A percentile compares a stretch with the other conserved stretches of the same genome.
Evolutionary conservation across 148 eudicot species (phyloP).

Genomic region (Chenopodium formosanum): DNA sequence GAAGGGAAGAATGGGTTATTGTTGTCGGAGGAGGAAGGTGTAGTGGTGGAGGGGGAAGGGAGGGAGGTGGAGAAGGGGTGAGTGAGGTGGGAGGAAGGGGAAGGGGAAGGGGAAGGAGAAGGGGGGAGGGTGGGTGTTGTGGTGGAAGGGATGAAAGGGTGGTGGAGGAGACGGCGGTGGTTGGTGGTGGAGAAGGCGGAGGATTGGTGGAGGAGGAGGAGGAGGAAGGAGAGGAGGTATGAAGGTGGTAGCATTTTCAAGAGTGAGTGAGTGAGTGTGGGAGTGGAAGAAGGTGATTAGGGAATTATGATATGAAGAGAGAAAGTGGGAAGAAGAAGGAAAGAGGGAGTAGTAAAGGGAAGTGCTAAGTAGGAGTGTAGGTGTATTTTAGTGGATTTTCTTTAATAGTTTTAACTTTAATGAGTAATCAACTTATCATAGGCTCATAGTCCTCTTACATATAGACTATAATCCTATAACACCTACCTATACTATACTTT

Average conservation of each 20-base stretch:
- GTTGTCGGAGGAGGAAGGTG: not conserved
- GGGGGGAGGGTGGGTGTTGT: not conserved
- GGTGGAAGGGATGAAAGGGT: slow-evolving; percentile 2
- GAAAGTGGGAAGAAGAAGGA: not conserved
- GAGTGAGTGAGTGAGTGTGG: too few species aligned
- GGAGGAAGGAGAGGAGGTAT: not conserved
- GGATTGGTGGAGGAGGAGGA: not conserved
- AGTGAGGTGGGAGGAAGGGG: slow-evolving; percentile 13
- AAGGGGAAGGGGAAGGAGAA: not conserved
- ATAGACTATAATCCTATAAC: too few species aligned
- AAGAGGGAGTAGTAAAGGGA: not conserved
- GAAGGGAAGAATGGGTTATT: slow-evolving; percentile 43
- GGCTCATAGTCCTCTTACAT: too few species aligned
- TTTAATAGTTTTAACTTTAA: too few species aligned
- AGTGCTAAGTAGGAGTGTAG: too few species aligned
- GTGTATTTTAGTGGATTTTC: too few species aligned
- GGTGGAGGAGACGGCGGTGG: not conserved
- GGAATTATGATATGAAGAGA: not conserved
- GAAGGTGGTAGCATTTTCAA: not conserved
- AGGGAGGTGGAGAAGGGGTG: slow-evolving; percentile 13
- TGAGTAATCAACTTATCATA: too few species aligned
- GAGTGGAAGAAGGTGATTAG: not conserved
- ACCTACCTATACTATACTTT: too few species aligned
- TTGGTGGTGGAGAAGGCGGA: not conserved
- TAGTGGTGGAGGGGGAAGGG: slow-evolving; percentile 33